Percentiles rank a stretch among this genome's conserved stretches.
Conservation (phyloP, 1,284 basidiomycete genomes). For the Austroboletus niveus region DNA sequence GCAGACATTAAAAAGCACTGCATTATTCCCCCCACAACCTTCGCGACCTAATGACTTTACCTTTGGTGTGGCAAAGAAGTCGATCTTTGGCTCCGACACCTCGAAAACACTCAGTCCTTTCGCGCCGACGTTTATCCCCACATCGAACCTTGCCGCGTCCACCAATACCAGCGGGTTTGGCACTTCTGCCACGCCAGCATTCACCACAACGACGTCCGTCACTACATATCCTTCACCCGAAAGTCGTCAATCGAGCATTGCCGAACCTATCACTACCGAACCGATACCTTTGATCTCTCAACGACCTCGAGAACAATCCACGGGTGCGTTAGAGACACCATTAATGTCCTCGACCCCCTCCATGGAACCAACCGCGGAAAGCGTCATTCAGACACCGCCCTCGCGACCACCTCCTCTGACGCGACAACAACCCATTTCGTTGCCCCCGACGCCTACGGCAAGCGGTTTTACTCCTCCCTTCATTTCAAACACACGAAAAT, state of each 20-base stretch:
- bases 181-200: background rate
- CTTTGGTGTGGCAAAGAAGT: background rate
- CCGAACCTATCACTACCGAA: background rate
- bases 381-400: slow-evolving; percentile 12
- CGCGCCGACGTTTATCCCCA: slow-evolving; percentile 29
- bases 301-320: slow-evolving; percentile 2
- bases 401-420: slow-evolving; percentile 26
- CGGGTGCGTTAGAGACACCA: background rate
- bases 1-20: background rate
- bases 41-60: slow-evolving; percentile 2
- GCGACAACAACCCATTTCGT: slow-evolving; percentile 30
- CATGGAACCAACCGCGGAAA: slow-evolving; percentile 1
- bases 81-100: slow-evolving; percentile 9
- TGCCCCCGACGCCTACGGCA: slow-evolving; percentile 32
- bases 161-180: background rate
- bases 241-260: background rate
- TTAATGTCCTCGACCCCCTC: slow-evolving; percentile 19
- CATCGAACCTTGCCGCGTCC: background rate
- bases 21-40: background rate
- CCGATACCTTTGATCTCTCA: background rate
- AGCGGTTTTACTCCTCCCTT: slow-evolving; percentile 15
- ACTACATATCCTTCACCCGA: background rate
- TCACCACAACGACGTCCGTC: background rate
- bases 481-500: slow-evolving; percentile 15
- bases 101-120: slow-evolving; percentile 25